These are phyloP conservation scores for Sclerotinia borealis DNA, from an alignment of 2,329 filamentous ascomycete genomes.

Conservation along the genomic window DNA sequence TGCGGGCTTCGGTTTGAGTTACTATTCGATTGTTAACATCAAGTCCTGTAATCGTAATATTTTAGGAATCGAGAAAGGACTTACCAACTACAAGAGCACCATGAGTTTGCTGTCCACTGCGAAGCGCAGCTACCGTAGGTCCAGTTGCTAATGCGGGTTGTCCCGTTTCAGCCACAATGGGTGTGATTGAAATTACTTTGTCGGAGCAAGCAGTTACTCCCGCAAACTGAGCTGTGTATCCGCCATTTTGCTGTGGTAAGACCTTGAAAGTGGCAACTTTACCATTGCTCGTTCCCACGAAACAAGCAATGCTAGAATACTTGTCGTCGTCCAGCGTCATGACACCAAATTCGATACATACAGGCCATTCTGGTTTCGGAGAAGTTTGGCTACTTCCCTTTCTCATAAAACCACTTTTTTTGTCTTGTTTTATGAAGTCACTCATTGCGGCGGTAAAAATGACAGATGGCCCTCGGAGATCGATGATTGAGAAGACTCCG, in stretches of 20 bases:
- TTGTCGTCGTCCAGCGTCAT: constrained; percentile 91
- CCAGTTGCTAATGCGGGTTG: constrained; percentile 71
- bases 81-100: constrained; percentile 72
- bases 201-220: constrained; percentile 64
- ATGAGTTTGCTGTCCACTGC: constrained; percentile 68
- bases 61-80: constrained; percentile 19
- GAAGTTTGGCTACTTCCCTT: constrained; percentile 44
- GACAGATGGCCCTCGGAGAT: constrained; percentile 78
- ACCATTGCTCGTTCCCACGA: constrained; percentile 81
- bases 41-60: neutral
- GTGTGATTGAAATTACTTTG: constrained; percentile 66
- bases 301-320: constrained; percentile 89
- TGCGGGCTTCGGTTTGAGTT: constrained; percentile 65
- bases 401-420: constrained; percentile 65
- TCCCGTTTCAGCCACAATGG: constrained; percentile 74
- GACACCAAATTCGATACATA: constrained; percentile 81
- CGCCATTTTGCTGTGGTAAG: constrained; percentile 61
- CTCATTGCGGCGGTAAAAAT: constrained; percentile 69
- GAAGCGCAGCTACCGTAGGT: constrained; percentile 65
- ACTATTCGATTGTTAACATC: constrained; percentile 34
- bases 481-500: constrained; percentile 74
- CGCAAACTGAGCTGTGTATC: constrained; percentile 66
- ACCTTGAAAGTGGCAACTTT: constrained; percentile 87
- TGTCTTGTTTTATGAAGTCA: constrained; percentile 72
- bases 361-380: constrained; percentile 64